Evolutionary conservation across 148 eudicot species (phyloP).

Genomic region (Nepenthes mirabilis): DNA sequence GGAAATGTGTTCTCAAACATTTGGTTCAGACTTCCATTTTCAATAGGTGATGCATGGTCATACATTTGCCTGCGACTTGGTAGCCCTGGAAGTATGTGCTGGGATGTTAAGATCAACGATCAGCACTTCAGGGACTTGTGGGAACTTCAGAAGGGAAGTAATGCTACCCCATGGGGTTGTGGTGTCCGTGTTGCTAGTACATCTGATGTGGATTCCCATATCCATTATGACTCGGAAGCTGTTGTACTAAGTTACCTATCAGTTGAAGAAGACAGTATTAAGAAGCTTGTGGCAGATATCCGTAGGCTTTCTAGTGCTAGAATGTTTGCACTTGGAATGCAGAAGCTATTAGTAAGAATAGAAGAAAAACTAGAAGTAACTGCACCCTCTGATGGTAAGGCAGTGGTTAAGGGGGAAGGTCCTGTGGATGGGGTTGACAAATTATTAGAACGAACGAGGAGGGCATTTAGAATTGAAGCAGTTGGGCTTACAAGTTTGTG

Average conservation of each 20-base stretch:
- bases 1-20: constrained; percentile 69
- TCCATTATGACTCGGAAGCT: constrained; percentile 84
- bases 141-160: constrained; percentile 88
- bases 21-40: constrained; percentile 83
- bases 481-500: constrained; percentile 93
- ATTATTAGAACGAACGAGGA: constrained; percentile 78
- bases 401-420: constrained; percentile 18
- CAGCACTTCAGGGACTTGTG: constrained; percentile 89
- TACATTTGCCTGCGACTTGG: constrained; percentile 86
- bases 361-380: constrained; percentile 65
- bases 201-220: constrained; percentile 89
- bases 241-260: constrained; percentile 75
- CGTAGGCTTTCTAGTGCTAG: constrained; percentile 83
- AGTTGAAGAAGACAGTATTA: constrained; percentile 83
- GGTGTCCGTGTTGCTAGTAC: constrained; percentile 88
- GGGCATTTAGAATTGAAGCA: constrained; percentile 83
- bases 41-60: constrained; percentile 66
- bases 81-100: constrained; percentile 81
- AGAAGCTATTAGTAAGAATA: constrained; percentile 55
- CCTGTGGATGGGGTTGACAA: constrained; percentile 45
- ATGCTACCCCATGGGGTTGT: constrained; percentile 74
- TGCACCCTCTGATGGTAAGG: constrained; percentile 36
- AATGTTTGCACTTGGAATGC: constrained; percentile 91
- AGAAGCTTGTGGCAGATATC: constrained; percentile 86
- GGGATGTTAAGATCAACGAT: constrained; percentile 97